phyloP scores from a whole-genome alignment of 2,329 filamentous ascomycete genomes.

The Phaeosphaeria sp. region DNA sequence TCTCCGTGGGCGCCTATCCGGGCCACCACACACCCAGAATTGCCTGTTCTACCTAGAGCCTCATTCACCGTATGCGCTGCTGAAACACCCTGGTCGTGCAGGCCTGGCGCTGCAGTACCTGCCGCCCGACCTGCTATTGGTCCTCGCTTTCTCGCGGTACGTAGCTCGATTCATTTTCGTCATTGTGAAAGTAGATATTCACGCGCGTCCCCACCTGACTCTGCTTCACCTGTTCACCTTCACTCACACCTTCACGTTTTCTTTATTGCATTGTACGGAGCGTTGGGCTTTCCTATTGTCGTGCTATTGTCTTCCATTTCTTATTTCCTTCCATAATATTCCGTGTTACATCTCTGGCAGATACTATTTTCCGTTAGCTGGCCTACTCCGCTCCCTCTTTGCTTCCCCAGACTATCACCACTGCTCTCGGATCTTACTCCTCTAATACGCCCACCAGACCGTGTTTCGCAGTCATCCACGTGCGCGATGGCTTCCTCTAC shows the following conservation, averaged over 20 bases:
- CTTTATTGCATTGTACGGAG: constrained; percentile 49
- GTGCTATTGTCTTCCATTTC: constrained; percentile 34
- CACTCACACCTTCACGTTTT: constrained; percentile 20
- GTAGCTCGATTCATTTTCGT: constrained; percentile 39
- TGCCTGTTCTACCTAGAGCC: constrained; percentile 51
- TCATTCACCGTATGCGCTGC: constrained; percentile 49
- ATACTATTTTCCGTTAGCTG: constrained; percentile 27
- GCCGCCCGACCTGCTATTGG: constrained; percentile 42
- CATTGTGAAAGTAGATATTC: constrained; percentile 37
- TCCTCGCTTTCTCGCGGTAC: constrained; percentile 51
- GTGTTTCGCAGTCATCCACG: constrained; percentile 34
- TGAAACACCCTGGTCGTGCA: constrained; percentile 51
- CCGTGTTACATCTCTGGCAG: constrained; percentile 39
- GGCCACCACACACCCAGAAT: constrained; percentile 42
- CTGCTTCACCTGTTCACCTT: constrained; percentile 26
- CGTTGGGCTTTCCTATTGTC: constrained; percentile 33
- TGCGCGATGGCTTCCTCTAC: constrained; percentile 56
- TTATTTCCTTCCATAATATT: constrained; percentile 22
- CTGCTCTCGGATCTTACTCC: constrained; percentile 6
- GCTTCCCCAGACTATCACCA: constrained; percentile 2
- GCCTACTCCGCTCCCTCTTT: constrained; percentile 15
- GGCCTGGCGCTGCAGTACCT: constrained; percentile 47
- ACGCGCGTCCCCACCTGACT: constrained; percentile 16
- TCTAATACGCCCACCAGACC: constrained; percentile 45
- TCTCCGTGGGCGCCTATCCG: constrained; percentile 48